Percentiles rank a stretch among this genome's conserved stretches.
phyloP scores from a whole-genome alignment of 2,329 filamentous ascomycete genomes.

The Rugonectria rugulosa region DNA sequence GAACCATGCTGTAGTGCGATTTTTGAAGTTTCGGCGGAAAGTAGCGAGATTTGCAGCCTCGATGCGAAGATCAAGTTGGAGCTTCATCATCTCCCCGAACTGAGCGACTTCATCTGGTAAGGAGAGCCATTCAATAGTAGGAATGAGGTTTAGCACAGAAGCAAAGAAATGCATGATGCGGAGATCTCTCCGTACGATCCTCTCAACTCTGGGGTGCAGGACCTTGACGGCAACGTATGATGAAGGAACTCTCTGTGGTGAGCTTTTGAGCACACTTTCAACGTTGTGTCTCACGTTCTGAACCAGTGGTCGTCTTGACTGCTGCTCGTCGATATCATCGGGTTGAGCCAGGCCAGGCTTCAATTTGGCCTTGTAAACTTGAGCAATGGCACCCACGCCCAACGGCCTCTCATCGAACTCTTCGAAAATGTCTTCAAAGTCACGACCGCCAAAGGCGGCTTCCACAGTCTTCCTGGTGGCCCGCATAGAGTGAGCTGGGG shows the following conservation, averaged over 20 bases:
- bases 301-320: slow-evolving; percentile 58
- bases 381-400: slow-evolving; percentile 94
- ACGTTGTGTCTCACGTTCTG: slow-evolving; percentile 82
- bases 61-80: slow-evolving; percentile 95
- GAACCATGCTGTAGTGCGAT: slow-evolving; percentile 93
- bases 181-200: slow-evolving; percentile 87
- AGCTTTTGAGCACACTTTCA: slow-evolving; percentile 85
- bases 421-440: slow-evolving; percentile 92
- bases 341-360: slow-evolving; percentile 77
- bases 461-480: slow-evolving; percentile 81
- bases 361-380: slow-evolving; percentile 95
- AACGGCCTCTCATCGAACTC: slow-evolving; percentile 91
- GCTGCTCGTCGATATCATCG: slow-evolving; percentile 62
- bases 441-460: slow-evolving; percentile 79
- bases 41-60: slow-evolving; percentile 89
- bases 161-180: slow-evolving; percentile 96
- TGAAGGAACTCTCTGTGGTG: slow-evolving; percentile 84
- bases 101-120: slow-evolving; percentile 92
- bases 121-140: slow-evolving; percentile 96
- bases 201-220: slow-evolving; percentile 89
- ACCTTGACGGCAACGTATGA: slow-evolving; percentile 96
- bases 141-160: slow-evolving; percentile 80
- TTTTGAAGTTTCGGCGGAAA: slow-evolving; percentile 90
- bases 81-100: slow-evolving; percentile 98
- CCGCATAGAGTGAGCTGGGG: slow-evolving; percentile 86